Evolutionary conservation across 768 basidiomycete species (phyloP).

Genomic region (Pulveroboletus sp.): DNA sequence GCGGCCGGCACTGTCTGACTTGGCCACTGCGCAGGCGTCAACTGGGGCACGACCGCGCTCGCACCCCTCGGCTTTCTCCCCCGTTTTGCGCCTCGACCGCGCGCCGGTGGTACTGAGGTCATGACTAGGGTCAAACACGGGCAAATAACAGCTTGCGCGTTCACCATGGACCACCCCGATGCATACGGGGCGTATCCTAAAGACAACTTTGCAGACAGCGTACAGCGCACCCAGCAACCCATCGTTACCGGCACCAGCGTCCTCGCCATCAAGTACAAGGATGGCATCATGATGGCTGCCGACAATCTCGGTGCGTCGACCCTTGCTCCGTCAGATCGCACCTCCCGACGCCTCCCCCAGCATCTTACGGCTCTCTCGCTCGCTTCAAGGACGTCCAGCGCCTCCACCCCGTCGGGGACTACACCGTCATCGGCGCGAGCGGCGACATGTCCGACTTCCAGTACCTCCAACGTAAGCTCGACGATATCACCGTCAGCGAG

Average conservation of each 20-base stretch:
- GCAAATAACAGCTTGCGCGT: slow-evolving; percentile 25
- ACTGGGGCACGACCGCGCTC: slow-evolving; percentile 7
- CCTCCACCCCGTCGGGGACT: slow-evolving; percentile 76
- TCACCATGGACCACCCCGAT: slow-evolving; percentile 78
- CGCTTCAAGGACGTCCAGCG: slow-evolving; percentile 94
- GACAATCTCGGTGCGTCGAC: slow-evolving; percentile 81
- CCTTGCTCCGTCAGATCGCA: neutral
- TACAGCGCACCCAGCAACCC: slow-evolving; percentile 87
- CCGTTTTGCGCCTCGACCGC: slow-evolving; percentile 26
- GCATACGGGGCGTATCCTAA: slow-evolving; percentile 71
- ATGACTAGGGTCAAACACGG: slow-evolving; percentile 19
- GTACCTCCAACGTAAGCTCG: slow-evolving; percentile 76
- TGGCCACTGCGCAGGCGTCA: slow-evolving; percentile 41
- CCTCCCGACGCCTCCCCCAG: slow-evolving; percentile 36
- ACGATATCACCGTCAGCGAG: slow-evolving; percentile 75
- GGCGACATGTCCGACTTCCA: slow-evolving; percentile 99
- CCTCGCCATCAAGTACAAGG: slow-evolving; percentile 90
- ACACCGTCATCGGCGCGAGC: slow-evolving; percentile 86
- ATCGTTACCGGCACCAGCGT: slow-evolving; percentile 98
- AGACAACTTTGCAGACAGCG: slow-evolving; percentile 59
- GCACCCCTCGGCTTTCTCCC: slow-evolving; percentile 25
- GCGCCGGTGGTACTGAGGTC: slow-evolving; percentile 20
- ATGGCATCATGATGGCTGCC: slow-evolving; percentile 97
- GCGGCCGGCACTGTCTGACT: slow-evolving; percentile 14
- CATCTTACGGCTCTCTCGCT: slow-evolving; percentile 95